Percentiles rank a stretch among this genome's conserved stretches.
phyloP scores from a whole-genome alignment of 2,329 filamentous ascomycete species.

The Tolypocladium album region DNA sequence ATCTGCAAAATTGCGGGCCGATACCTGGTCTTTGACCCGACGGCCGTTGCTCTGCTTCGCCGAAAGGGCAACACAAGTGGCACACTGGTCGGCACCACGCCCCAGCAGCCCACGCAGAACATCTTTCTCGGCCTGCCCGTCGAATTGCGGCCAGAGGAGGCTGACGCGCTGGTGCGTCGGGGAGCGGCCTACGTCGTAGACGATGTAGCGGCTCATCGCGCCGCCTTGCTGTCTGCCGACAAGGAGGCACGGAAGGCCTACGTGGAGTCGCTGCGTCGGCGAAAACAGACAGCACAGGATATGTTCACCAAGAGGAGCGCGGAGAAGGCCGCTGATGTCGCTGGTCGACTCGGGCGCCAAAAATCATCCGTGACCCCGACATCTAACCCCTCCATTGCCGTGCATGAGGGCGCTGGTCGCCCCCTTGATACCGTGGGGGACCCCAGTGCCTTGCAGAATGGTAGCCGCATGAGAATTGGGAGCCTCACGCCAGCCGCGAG shows the following conservation, averaged over 20 bases:
- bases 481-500: constrained; percentile 25
- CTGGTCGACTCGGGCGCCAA: constrained; percentile 7
- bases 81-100: constrained; percentile 75
- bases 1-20: constrained; percentile 73
- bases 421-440: background rate
- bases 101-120: constrained; percentile 90
- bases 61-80: constrained; percentile 76
- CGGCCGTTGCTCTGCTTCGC: constrained; percentile 67
- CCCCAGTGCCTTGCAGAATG: background rate
- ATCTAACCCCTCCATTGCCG: background rate
- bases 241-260: constrained; percentile 50
- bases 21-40: constrained; percentile 83
- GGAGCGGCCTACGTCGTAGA: constrained; percentile 72
- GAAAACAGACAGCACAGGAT: constrained; percentile 30
- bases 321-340: constrained; percentile 19
- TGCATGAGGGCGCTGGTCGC: background rate
- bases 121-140: constrained; percentile 83
- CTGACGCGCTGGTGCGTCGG: constrained; percentile 65
- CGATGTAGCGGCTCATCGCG: constrained; percentile 60
- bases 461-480: background rate
- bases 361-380: background rate
- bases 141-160: constrained; percentile 87
- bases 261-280: constrained; percentile 41
- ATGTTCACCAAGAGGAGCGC: constrained; percentile 28
- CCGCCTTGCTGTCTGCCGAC: constrained; percentile 48